Conservation (phyloP, 1,139 yeast genomes). For the Insectozyma bohioensis region DNA sequence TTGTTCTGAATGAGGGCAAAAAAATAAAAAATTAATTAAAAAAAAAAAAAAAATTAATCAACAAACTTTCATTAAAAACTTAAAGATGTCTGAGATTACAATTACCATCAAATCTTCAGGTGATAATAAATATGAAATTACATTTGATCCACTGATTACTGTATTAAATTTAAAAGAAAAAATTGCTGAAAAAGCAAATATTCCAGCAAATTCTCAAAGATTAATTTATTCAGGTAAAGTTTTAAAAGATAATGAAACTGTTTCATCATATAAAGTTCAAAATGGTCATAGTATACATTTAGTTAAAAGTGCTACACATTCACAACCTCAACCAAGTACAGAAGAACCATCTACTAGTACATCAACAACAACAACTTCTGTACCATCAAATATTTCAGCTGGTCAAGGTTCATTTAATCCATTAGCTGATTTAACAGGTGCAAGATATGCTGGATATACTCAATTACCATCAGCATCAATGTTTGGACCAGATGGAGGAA, state of each 20-base stretch:
- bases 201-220: constrained; percentile 77
- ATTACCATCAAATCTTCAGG: constrained; percentile 59
- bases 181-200: constrained; percentile 57
- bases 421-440: constrained; percentile 88
- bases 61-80: no score
- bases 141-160: constrained; percentile 53
- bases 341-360: constrained; percentile 14
- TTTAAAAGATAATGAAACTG: constrained; percentile 76
- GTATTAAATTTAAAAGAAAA: constrained; percentile 68
- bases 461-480: constrained; percentile 84
- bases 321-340: constrained; percentile 15
- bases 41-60: no score
- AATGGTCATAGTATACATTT: constrained; percentile 86
- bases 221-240: constrained; percentile 93
- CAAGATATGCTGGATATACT: constrained; percentile 90
- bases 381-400: constrained; percentile 77
- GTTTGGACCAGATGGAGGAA: constrained; percentile 96
- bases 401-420: constrained; percentile 92
- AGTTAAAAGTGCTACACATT: constrained; percentile 61
- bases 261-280: constrained; percentile 76
- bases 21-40: neutral
- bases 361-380: constrained; percentile 22
- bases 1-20: no score
- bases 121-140: constrained; percentile 73
- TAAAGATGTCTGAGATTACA: constrained; percentile 24